A percentile compares a stretch with the other conserved stretches of the same genome.
phyloP scores from a whole-genome alignment of 2,329 filamentous ascomycete species.

The Epichloe amarillans region DNA sequence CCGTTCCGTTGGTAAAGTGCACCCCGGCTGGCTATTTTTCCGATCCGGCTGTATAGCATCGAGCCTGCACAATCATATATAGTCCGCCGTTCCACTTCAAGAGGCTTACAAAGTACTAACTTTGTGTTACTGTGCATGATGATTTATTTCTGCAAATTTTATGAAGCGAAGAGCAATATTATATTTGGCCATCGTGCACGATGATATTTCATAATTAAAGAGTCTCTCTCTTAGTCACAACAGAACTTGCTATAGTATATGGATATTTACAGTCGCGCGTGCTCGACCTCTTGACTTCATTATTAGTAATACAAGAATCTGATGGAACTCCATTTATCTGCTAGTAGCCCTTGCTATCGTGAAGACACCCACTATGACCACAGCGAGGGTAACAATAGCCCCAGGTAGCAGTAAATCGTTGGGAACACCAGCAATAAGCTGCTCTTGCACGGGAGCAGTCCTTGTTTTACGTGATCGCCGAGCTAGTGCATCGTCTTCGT shows the following conservation, averaged over 20 bases:
- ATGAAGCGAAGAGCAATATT: no score
- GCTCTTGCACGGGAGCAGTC: conserved; percentile 42
- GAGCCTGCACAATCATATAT: not conserved
- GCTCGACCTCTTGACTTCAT: conserved; percentile 23
- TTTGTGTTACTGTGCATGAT: no score
- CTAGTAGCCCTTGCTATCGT: conserved; percentile 59
- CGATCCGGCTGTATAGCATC: not conserved
- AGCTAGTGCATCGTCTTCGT: conserved; percentile 33
- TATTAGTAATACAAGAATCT: conserved; percentile 16
- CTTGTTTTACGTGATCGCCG: conserved; percentile 31
- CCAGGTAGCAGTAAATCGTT: conserved; percentile 90
- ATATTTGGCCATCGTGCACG: not conserved
- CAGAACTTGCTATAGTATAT: conserved; percentile 11
- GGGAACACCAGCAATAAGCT: conserved; percentile 79
- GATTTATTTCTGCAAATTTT: no score
- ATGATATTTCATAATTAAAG: not conserved
- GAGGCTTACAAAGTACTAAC: not conserved
- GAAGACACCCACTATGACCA: conserved; percentile 89
- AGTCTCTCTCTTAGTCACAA: conserved; percentile 6
- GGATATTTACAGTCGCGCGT: conserved; percentile 18
- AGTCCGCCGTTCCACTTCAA: not conserved
- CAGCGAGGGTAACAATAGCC: conserved; percentile 86
- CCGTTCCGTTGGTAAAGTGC: not conserved
- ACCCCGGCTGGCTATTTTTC: conserved; percentile 8
- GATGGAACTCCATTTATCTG: conserved; percentile 25